Conservation (phyloP, 768 basidiomycete species). For the Psilocybe subaeruginosa region DNA sequence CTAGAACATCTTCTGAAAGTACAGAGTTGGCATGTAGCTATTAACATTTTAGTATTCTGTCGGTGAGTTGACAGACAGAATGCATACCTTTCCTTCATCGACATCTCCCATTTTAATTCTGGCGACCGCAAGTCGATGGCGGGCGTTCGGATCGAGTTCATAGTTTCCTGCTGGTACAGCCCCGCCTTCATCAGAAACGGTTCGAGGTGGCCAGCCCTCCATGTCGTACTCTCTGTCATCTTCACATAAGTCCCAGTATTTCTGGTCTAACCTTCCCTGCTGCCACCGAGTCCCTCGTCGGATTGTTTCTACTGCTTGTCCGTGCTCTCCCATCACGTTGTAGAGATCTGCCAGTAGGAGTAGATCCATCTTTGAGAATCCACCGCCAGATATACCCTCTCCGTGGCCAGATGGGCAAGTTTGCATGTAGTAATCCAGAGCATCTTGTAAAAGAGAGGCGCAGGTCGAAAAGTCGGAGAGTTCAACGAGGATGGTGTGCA, state of each 20-base stretch:
- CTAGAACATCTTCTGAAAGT: conserved; percentile 67
- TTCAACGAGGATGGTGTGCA: conserved; percentile 78
- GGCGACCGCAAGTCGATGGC: conserved; percentile 83
- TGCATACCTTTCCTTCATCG: conserved; percentile 79
- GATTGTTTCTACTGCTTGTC: conserved; percentile 68
- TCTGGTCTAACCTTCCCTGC: conserved; percentile 76
- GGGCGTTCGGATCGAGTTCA: conserved; percentile 72
- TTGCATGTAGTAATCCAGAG: conserved; percentile 69
- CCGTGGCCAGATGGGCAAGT: conserved; percentile 47
- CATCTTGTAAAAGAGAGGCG: conserved; percentile 67
- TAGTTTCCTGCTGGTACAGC: conserved; percentile 60
- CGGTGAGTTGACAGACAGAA: not conserved
- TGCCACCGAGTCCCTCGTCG: conserved; percentile 86
- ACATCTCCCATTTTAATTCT: conserved; percentile 79
- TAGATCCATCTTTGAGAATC: conserved; percentile 71
- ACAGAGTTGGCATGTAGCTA: conserved; percentile 82
- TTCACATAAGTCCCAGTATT: conserved; percentile 77
- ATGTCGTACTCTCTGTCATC: conserved; percentile 92
- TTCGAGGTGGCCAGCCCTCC: conserved; percentile 28
- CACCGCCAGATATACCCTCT: conserved; percentile 43
- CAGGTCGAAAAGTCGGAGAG: conserved; percentile 69
- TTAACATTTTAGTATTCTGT: not conserved
- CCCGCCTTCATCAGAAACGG: conserved; percentile 38
- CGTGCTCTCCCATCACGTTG: conserved; percentile 69
- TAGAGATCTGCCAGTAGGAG: conserved; percentile 85